A percentile compares a stretch with the other conserved stretches of the same genome.
These are phyloP conservation scores for Ammopiptanthus mongolicus DNA, from an alignment of 306 rosid genomes.

Conservation along the genomic window DNA sequence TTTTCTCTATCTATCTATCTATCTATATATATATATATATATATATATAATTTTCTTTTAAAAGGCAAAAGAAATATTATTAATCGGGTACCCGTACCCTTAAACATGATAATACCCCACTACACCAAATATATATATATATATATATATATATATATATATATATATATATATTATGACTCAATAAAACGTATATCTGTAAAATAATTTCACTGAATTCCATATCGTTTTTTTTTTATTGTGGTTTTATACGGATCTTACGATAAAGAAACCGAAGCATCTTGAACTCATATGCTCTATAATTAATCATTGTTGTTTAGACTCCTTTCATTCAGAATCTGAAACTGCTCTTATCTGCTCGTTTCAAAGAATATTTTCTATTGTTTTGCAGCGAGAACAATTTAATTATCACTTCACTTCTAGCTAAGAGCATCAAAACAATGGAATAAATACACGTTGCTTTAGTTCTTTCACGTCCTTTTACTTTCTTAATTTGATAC, in stretches of 20 bases:
- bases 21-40: no score
- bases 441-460: constrained; percentile 18
- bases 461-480: constrained; percentile 13
- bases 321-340: constrained; percentile 21
- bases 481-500: constrained; percentile 11
- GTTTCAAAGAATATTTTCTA: not conserved
- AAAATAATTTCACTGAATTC: constrained; percentile 26
- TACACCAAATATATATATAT: no score
- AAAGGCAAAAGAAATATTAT: no score
- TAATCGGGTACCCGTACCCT: no score
- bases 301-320: not conserved
- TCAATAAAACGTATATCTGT: not conserved
- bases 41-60: no score
- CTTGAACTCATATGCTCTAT: constrained; percentile 17
- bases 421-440: constrained; percentile 13
- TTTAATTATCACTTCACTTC: constrained; percentile 3
- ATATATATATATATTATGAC: not conserved
- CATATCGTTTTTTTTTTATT: not conserved
- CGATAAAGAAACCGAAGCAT: not conserved
- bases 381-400: not conserved
- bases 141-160: no score
- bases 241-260: not conserved
- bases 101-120: no score
- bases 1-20: no score
- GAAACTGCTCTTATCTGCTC: not conserved